phyloP scores from a whole-genome alignment of 2,329 filamentous ascomycete genomes.

The Aspergillus viridinutans region DNA sequence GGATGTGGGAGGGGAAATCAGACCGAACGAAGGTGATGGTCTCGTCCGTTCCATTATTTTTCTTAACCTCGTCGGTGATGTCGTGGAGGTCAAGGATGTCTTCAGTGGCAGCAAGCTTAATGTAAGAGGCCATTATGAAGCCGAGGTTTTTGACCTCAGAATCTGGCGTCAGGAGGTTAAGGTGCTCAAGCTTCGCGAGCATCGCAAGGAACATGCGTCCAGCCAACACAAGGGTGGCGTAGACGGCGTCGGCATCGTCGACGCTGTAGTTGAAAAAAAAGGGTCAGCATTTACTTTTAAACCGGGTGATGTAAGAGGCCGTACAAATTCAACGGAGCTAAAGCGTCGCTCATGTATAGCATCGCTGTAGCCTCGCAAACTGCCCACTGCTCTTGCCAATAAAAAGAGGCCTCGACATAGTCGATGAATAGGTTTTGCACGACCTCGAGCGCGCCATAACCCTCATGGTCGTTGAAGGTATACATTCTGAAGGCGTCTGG shows the following conservation, averaged over 20 bases:
- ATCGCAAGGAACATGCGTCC: conserved; percentile 34
- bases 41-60: not conserved
- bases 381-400: conserved; percentile 40
- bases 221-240: not conserved
- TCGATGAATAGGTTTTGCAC: conserved; percentile 43
- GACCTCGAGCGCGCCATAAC: conserved; percentile 41
- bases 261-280: conserved; percentile 8
- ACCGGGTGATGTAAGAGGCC: not conserved
- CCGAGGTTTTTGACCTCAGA: conserved; percentile 38
- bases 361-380: conserved; percentile 38
- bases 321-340: conserved; percentile 19
- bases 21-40: not conserved
- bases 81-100: not conserved
- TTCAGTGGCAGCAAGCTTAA: conserved; percentile 9
- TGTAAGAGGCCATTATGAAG: conserved; percentile 37
- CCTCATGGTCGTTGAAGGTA: conserved; percentile 41
- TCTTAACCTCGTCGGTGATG: not conserved
- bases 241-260: conserved; percentile 2
- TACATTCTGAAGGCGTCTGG: conserved; percentile 43
- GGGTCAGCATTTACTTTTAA: not conserved
- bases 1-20: conserved; percentile 2
- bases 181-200: conserved; percentile 35
- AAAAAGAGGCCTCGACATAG: conserved; percentile 32
- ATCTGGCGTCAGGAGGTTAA: conserved; percentile 28
- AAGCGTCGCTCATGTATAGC: conserved; percentile 21